Base-by-base conservation (phyloP, 2,329 filamentous ascomycete genomes). In the Colletotrichum euphorbiae region DNA sequence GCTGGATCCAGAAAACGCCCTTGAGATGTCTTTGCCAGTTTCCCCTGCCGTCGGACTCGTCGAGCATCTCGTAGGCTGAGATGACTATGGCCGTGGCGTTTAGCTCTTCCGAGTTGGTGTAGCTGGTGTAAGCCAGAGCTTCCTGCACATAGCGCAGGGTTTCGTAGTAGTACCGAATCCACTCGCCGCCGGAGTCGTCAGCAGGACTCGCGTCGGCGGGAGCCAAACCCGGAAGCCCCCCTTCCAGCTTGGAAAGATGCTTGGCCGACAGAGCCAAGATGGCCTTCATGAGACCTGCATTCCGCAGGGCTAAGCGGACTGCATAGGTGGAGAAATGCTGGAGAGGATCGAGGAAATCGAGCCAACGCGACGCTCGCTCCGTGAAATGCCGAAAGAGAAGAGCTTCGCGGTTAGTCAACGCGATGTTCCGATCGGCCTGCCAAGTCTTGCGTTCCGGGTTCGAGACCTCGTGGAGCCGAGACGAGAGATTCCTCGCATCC, bases 11-110 rank as follows among this genome's bases (percentile, higher is more conserved):
- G 70, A 90, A 91, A 0, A 90, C 87, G 0, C 88, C 88, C 72
- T 89, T 86, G 0, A 90, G 78, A 73, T 91, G 88, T 2, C 86
- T 79, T 69, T 90, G 85, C 88, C 89, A 90, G 50, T 75, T 85
- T 75, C 75, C 73, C 17, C 83, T 82, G 4, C 83, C 83, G 3
- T 83, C 85, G 6, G 83, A 83, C 3, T 83, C 85, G 59, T 89
- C 85, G n/a, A 90, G 83, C 88, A 90, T 90, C 75, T 90, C 88
- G 70, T 90, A 90, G 0, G 86, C 87, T 12, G 86, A 89, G 33
- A 90, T 86, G 15, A 90, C 80, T 0, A 90, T 77, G 0, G 87
- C 84, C 0, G 87, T 90, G 0, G 85, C 84, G 31, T 89, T 80
- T 0, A 91, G 78, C 72, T 90, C 88, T 12, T 81, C 80, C 31